Evolutionary conservation across 352 stramenopile genomes (phyloP), one percentile per base, ranked within the genome.

Genomic region (Phytopythium ostracodes): DNA sequence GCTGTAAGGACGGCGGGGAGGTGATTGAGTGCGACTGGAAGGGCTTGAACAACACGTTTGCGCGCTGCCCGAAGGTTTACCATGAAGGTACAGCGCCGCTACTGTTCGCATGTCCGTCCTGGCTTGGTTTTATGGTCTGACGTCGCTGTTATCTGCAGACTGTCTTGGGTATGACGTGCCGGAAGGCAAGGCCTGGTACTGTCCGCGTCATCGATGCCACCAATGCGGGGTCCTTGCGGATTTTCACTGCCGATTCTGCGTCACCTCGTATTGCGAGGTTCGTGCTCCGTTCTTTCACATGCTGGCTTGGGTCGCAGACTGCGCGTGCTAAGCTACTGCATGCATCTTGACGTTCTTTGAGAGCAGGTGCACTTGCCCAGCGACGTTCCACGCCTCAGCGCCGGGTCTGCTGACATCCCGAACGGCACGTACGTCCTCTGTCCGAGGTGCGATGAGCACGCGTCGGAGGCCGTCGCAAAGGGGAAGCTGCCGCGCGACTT

Each of bases 11-110:
- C 62, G 86, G 86, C 29, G 86, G 86, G 17, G 71, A 89, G 27
- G 70, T 94, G 22, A 75, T 94, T 42, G 83, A 93, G 62, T 94
- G 86, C 60, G 86, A 94, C 60, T 92, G 77, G 76, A 79, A 73
- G 27, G 70, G 73, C 4, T 63, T 72, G n/a, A 76, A 71, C 53
- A 50, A 56, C 17, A 62, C 55, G 17, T 74, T 77, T 40, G 69
- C 52, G 22, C 71, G 73, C 9, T 94, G 85, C 47, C 85, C 79
- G 0, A 94, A 94, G 54, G 85, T 94, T 20, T 92, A 94, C 51
- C 85, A 94, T 65, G 62, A 84, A 82, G 80, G 84, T 89, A 65
- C 43, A 18, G 25, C 52, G 29, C 25, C 18, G 42, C 24, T 49
- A 8, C 15, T 44, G 22, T 42, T n/a, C n/a, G n/a, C n/a, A 20